Evolutionary conservation across 2,329 filamentous ascomycete species (phyloP), one percentile per base, ranked within the genome.

Genomic region (Penicillium oxalicum): DNA sequence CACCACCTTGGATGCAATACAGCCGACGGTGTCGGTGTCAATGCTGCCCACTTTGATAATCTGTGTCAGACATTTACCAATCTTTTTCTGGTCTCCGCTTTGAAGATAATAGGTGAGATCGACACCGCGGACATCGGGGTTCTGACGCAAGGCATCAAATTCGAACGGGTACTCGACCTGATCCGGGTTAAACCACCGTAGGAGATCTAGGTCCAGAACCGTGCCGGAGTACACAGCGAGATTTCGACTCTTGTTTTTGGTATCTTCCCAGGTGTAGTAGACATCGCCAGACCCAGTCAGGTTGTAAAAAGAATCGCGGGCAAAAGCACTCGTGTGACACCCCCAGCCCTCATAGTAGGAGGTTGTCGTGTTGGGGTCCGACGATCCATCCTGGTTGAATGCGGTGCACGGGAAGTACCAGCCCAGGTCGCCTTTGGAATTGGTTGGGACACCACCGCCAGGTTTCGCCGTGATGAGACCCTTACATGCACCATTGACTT

Each of bases 401-500:
- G 87, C 77, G 4, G 79, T 84, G 76, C 93, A 98, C 2, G 93
- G 93, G 66, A 97, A 97, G 67, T 98, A 98, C 91, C 93, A 98
- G 1, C 86, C 93, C 53, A 98, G 73, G 49, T 95, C 83, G 5
- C 80, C 82, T 45, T 84, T 72, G 26, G 69, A 71, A 64, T 95
- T 84, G 5, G 86, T 87, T 1, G 91, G 89, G 7, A 98, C 83
- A 59, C 89, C 85, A 0, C 76, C 76, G 1, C 78, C 65, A 1
- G 86, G 81, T 6, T 77, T 70, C 0, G 58, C 58, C 2, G 82
- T 95, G 65, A 98, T 95, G 48, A 97, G 71, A 8, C 80, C 87
- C 73, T 97, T 98, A 79, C 93, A 98, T 54, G 87, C 87, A 41
- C 93, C 94, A 61, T 98, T 98, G 68, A 98, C 93, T 58, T 97